These are phyloP conservation scores for Baudoinia panamericana DNA, from an alignment of 495 filamentous ascomycete species.

Conservation along the genomic window DNA sequence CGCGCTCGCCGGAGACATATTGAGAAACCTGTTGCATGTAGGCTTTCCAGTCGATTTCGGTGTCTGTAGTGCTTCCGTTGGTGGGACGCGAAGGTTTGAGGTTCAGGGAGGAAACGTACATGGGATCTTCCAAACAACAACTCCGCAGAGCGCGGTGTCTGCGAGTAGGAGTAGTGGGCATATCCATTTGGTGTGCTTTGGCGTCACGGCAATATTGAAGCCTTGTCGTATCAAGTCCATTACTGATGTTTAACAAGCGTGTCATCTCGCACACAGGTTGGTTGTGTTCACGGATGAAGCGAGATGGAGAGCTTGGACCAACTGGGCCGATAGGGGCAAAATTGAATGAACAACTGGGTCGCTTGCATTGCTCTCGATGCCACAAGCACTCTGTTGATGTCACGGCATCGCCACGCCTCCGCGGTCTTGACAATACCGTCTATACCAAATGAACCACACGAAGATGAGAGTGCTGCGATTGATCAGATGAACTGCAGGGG, in stretches of 20 bases:
- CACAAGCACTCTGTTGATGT: too few species aligned
- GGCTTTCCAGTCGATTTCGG: constrained; percentile 93
- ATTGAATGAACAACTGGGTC: too few species aligned
- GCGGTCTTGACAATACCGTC: too few species aligned
- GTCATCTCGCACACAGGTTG: too few species aligned
- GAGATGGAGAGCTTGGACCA: too few species aligned
- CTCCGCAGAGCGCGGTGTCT: constrained; percentile 58
- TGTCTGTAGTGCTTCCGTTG: constrained; percentile 46
- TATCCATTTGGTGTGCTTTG: constrained; percentile 49
- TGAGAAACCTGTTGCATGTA: constrained; percentile 90
- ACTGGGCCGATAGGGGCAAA: too few species aligned
- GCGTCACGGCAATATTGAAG: constrained; percentile 34
- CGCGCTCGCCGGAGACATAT: constrained; percentile 68
- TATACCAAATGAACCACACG: too few species aligned
- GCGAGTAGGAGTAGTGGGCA: constrained; percentile 53
- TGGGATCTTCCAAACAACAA: constrained; percentile 73
- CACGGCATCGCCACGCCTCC: too few species aligned
- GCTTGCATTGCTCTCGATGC: too few species aligned
- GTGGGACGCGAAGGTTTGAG: background rate
- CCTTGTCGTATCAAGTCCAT: constrained; percentile 14
- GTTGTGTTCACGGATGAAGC: too few species aligned
- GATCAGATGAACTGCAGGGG: too few species aligned
- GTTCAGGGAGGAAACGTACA: constrained; percentile 43
- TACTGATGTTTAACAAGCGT: constrained; percentile 2
- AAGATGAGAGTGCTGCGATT: too few species aligned